A percentile compares a stretch with the other conserved stretches of the same genome.
Conservation (phyloP, 2,329 filamentous ascomycete species). For the Colletotrichum brevisporum region DNA sequence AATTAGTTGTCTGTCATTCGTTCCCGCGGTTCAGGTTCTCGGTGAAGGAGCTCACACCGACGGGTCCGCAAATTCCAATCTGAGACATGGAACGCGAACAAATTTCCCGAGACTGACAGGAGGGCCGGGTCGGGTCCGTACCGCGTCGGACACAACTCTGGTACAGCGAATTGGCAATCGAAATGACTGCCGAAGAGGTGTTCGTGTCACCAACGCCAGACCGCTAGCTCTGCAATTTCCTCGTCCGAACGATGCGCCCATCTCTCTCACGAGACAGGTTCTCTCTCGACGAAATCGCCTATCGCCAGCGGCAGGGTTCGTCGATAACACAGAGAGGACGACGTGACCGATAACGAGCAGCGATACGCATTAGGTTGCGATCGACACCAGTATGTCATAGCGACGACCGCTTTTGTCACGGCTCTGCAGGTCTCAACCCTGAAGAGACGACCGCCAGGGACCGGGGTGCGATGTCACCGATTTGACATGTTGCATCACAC, state of each 20-base stretch:
- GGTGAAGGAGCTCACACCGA: conserved; percentile 14
- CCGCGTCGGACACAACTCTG: neutral
- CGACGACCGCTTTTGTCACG: conserved; percentile 4
- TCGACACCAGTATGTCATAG: conserved; percentile 10
- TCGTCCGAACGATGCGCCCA: neutral
- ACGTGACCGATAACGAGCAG: no score
- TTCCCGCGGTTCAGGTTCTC: neutral
- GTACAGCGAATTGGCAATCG: neutral
- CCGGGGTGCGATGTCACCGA: conserved; percentile 7
- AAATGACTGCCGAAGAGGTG: neutral
- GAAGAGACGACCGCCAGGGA: neutral
- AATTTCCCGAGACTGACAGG: conserved; percentile 15
- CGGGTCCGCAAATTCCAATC: conserved; percentile 9
- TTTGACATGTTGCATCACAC: conserved; percentile 23
- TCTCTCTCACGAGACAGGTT: no score
- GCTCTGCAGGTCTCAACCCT: conserved; percentile 20
- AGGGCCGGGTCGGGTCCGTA: neutral
- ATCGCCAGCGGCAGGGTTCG: no score
- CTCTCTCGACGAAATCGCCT: no score
- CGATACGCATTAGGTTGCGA: no score
- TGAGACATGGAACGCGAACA: conserved; percentile 1
- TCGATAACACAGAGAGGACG: no score
- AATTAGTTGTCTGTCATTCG: no score
- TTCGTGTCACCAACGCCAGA: neutral
- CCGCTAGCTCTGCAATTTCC: neutral